A percentile compares a stretch with the other conserved stretches of the same genome.
phyloP scores from a whole-genome alignment of 1,284 basidiomycete genomes.

The Papiliotrema terrestris region DNA sequence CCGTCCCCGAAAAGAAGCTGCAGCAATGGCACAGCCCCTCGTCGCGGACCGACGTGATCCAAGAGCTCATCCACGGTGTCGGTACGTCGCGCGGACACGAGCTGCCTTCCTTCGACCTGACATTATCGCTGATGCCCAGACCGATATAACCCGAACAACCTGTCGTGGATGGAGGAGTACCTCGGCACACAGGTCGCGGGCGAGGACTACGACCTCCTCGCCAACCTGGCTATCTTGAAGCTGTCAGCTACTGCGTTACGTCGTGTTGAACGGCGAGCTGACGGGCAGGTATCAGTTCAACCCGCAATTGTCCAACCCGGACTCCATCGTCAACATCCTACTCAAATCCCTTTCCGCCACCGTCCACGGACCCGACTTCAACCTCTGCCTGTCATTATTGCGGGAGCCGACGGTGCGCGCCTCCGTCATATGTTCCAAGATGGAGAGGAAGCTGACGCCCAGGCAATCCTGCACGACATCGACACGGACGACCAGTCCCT shows the following conservation, averaged over 20 bases:
- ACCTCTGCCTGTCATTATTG: constrained; percentile 78
- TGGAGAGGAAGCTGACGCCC: not conserved
- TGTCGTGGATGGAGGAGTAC: constrained; percentile 89
- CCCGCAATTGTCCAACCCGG: constrained; percentile 84
- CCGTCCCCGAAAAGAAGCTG: constrained; percentile 37
- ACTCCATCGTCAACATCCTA: constrained; percentile 90
- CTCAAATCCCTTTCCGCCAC: constrained; percentile 85
- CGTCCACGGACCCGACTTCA: constrained; percentile 72
- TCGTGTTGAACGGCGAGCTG: constrained; percentile 2
- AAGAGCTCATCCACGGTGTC: constrained; percentile 85
- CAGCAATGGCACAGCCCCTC: constrained; percentile 56
- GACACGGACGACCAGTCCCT: constrained; percentile 70
- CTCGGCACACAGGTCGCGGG: constrained; percentile 85
- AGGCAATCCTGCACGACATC: constrained; percentile 51
- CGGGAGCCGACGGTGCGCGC: constrained; percentile 39
- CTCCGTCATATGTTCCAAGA: not conserved
- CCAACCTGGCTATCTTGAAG: constrained; percentile 78
- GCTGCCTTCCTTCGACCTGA: not conserved
- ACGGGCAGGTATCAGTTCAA: constrained; percentile 87
- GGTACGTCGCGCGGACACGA: constrained; percentile 56
- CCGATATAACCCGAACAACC: constrained; percentile 92
- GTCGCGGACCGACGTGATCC: constrained; percentile 76
- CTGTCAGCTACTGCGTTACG: constrained; percentile 52
- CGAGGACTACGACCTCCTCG: constrained; percentile 87
- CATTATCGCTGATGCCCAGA: constrained; percentile 53